Conservation (phyloP, 257 asterid genomes). For the Schizonepeta tenuifolia region DNA sequence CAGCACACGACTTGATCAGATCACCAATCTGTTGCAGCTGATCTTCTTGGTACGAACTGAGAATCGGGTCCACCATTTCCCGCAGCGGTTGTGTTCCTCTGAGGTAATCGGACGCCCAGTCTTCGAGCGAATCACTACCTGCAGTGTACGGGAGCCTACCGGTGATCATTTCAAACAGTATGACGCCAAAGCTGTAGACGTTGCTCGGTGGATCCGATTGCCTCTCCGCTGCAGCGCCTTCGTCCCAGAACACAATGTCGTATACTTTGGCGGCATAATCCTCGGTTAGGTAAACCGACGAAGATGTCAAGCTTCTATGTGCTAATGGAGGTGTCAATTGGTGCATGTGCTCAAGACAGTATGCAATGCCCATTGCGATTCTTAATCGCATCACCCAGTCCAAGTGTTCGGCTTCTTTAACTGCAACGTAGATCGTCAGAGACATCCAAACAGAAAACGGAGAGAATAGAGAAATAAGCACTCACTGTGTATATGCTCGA, state of each 20-base stretch:
- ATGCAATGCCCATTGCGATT: conserved; percentile 80
- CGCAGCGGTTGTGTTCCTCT: conserved; percentile 47
- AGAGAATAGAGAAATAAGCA: conserved; percentile 14
- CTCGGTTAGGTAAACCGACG: conserved; percentile 69
- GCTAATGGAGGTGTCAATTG: conserved; percentile 56
- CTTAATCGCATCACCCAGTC: conserved; percentile 80
- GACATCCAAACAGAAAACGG: not conserved
- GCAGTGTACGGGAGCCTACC: conserved; percentile 80
- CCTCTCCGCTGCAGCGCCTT: conserved; percentile 43
- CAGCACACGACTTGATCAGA: conserved; percentile 59
- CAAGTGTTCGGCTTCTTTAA: conserved; percentile 91
- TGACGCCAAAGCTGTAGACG: conserved; percentile 80
- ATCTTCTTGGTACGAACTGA: conserved; percentile 51
- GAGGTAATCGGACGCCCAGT: conserved; percentile 87
- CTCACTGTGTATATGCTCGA: conserved; percentile 92
- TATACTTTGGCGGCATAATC: conserved; percentile 89
- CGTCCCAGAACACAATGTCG: conserved; percentile 59
- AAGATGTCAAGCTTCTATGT: conserved; percentile 72
- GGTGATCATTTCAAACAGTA: conserved; percentile 73
- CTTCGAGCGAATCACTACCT: conserved; percentile 52
- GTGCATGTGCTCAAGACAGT: conserved; percentile 85
- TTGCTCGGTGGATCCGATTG: conserved; percentile 49
- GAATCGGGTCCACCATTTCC: conserved; percentile 73
- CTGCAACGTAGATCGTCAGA: conserved; percentile 46
- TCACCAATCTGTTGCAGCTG: conserved; percentile 65